phyloP scores from a whole-genome alignment of 495 filamentous ascomycete species.

The Neurospora sp. region DNA sequence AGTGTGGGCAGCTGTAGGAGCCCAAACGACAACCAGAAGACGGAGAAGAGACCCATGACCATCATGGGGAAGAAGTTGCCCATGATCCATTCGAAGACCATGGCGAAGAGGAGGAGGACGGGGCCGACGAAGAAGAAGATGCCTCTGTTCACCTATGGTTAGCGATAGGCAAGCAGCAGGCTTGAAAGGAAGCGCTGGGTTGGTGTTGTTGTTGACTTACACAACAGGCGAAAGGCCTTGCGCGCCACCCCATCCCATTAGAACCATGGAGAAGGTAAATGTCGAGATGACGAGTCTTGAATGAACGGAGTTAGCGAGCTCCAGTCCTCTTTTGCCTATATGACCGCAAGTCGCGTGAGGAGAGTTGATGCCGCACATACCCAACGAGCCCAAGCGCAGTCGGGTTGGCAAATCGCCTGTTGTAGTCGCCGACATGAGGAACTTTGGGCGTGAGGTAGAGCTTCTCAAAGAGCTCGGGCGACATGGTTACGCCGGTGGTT shows the following conservation, averaged over 20 bases:
- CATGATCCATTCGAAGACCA: conserved; percentile 43
- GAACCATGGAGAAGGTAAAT: conserved; percentile 34
- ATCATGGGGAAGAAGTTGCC: conserved; percentile 49
- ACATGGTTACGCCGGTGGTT: conserved; percentile 34
- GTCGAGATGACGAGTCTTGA: conserved; percentile 41
- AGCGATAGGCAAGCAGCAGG: not conserved
- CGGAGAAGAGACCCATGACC: conserved; percentile 46
- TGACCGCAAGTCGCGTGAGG: not conserved
- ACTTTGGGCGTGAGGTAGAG: conserved; percentile 47
- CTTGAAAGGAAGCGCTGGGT: not conserved
- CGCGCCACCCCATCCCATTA: conserved; percentile 49
- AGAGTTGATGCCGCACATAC: conserved; percentile 9
- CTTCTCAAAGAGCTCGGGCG: conserved; percentile 49
- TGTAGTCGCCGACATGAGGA: conserved; percentile 36
- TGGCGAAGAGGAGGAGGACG: conserved; percentile 35
- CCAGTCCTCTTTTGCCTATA: not conserved
- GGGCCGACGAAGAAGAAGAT: conserved; percentile 49
- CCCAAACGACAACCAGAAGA: conserved; percentile 48
- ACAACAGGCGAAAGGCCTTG: conserved; percentile 36
- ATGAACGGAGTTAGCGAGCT: not conserved
- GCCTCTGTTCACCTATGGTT: conserved; percentile 24
- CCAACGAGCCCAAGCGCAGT: conserved; percentile 46
- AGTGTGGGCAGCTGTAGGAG: conserved; percentile 43
- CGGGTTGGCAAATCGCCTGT: conserved; percentile 43
- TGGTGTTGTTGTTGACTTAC: conserved; percentile 20